Base-by-base conservation (phyloP, 2,329 filamentous ascomycete species). In the Hypocreales sp. region DNA sequence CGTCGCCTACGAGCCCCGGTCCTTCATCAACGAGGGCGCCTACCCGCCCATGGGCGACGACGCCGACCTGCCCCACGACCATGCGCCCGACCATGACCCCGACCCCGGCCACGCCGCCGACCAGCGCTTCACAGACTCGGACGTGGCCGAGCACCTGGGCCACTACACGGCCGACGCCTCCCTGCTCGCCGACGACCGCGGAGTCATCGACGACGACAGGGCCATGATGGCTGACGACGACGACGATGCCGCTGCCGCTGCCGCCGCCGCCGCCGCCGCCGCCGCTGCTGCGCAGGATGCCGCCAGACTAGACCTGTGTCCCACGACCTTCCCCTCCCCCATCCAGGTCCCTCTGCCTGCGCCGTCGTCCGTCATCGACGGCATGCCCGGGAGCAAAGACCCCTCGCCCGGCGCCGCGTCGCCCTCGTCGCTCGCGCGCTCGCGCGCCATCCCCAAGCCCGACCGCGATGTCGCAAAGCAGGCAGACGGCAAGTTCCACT, bases 401-500 rank as follows among this genome's bases (percentile, higher is more conserved):
- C 35, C 45, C 1, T 50, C 48, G 4, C 51, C 47, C 2, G 37
- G 33, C 8, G 36, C 39, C 2, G 44, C 38, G 5, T 54, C 52
- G n/a, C 46, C 50, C 9, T 40, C 45, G 10, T 41, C 48, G 8
- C 16, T 26, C 1, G 40, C 48, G 7, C 60, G 66, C 15, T 50
- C 55, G 36, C 70, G 69, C 45, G 50, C 62, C 4, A 65, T 75
- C 10, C 53, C 60, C 4, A 76, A 76, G 40, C 72, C 71, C 0
- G 60, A 68, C 17, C 64, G 72, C 18, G 53, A 64, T 21, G 60
- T 63, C 0, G 54, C 54, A 4, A 73, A 72, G 51, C 83, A 83
- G 38, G 47, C 58, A 1, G 66, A 80, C 15, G 79, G 79, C n/a
- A 76, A 81, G 44, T 90, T 76, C 41, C 65, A 75, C 30, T 94